A percentile compares a stretch with the other conserved stretches of the same genome.
phyloP scores from a whole-genome alignment of 257 asterid genomes.

The Capsicum rhomboideum region DNA sequence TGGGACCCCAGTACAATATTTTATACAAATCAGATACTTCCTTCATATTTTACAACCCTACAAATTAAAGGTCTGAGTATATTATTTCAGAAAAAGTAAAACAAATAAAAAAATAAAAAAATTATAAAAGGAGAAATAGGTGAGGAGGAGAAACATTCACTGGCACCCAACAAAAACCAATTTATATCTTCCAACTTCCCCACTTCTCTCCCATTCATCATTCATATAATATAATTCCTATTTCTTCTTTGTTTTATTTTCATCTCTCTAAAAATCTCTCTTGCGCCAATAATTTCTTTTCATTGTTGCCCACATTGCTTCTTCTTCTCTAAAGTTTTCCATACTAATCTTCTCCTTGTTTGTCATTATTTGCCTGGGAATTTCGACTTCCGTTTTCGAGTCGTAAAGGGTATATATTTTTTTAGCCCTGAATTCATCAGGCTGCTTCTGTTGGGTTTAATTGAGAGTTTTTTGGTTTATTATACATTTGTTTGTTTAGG shows the following conservation, averaged over 20 bases:
- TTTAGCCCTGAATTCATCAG: not conserved
- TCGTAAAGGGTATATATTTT: too few relatives aligned
- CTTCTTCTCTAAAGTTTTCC: not conserved
- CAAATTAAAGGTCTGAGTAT: not conserved
- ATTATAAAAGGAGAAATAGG: not conserved
- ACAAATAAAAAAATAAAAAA: too few relatives aligned
- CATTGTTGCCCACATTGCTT: not conserved
- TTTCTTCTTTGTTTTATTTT: not conserved
- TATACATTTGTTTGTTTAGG: not conserved
- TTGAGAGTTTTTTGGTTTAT: not conserved
- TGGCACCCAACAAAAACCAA: not conserved
- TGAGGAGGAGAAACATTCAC: not conserved
- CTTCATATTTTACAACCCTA: not conserved
- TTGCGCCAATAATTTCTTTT: not conserved
- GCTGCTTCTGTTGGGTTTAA: not conserved
- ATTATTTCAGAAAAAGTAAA: too few relatives aligned
- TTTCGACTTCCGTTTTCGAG: not conserved
- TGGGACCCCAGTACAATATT: not conserved
- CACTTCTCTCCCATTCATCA: not conserved
- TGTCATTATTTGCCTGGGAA: not conserved
- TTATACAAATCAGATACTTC: not conserved
- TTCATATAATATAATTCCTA: not conserved
- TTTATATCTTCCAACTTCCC: not conserved
- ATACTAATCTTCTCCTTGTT: not conserved
- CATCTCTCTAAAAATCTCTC: not conserved